These are phyloP conservation scores for Cercospora brassicicola DNA, from an alignment of 2,329 filamentous ascomycete genomes.

Conservation along the genomic window DNA sequence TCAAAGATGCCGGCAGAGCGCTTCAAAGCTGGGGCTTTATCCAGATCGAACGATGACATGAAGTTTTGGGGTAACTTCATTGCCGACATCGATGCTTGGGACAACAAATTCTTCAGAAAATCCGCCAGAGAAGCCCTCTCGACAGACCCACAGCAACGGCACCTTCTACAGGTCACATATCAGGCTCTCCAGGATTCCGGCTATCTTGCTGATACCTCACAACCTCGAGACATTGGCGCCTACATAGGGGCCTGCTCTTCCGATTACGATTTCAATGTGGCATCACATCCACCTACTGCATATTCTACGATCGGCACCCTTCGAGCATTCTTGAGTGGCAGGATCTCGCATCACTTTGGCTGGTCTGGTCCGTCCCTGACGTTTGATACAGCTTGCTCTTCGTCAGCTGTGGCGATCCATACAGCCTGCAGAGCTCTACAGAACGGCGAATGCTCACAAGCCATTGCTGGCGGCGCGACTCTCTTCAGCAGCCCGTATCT, in stretches of 20 bases:
- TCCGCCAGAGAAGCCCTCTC: slow-evolving; percentile 32
- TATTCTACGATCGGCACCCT: slow-evolving; percentile 40
- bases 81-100: slow-evolving; percentile 31
- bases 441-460: slow-evolving; percentile 35
- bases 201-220: slow-evolving; percentile 25
- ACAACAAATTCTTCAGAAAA: slow-evolving; percentile 40
- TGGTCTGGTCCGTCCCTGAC: slow-evolving; percentile 44
- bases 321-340: slow-evolving; percentile 29
- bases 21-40: slow-evolving; percentile 4
- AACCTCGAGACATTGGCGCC: slow-evolving; percentile 46
- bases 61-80: slow-evolving; percentile 21
- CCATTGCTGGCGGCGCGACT: slow-evolving; percentile 43
- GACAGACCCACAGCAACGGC: slow-evolving; percentile 38
- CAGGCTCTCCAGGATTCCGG: slow-evolving; percentile 39
- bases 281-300: slow-evolving; percentile 40
- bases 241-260: slow-evolving; percentile 42
- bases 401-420: slow-evolving; percentile 38
- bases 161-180: slow-evolving; percentile 37
- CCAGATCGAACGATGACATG: neutral
- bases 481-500: slow-evolving; percentile 37
- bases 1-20: slow-evolving; percentile 11
- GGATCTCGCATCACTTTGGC: slow-evolving; percentile 43
- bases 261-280: slow-evolving; percentile 49
- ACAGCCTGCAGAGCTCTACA: slow-evolving; percentile 34
- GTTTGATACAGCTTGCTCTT: slow-evolving; percentile 42